Conservation (phyloP, 805 yeast species). For the Candida qinlingensis region DNA sequence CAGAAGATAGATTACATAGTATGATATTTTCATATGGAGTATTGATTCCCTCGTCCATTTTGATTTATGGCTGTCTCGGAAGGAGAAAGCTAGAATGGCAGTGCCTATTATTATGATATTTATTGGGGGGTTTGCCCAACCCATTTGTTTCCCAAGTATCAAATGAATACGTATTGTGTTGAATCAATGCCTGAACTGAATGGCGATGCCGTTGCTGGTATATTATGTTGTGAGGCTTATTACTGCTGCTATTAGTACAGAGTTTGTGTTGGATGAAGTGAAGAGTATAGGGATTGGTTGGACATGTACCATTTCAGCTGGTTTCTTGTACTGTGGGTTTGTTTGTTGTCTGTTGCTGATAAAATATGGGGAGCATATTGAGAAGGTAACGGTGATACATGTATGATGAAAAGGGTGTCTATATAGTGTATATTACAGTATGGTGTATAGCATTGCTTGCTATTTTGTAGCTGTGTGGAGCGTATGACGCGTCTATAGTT, state of each 20-base stretch:
- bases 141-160: conserved; percentile 44
- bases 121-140: conserved; percentile 44
- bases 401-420: no score
- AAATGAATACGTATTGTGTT: conserved; percentile 56
- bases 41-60: conserved; percentile 37
- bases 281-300: conserved; percentile 51
- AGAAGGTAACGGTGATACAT: not conserved
- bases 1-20: conserved; percentile 48
- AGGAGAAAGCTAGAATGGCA: conserved; percentile 48
- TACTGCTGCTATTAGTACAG: conserved; percentile 48
- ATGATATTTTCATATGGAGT: conserved; percentile 33
- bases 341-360: conserved; percentile 1
- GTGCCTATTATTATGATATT: conserved; percentile 48
- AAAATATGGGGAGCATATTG: conserved; percentile 4
- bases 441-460: no score
- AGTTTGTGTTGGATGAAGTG: conserved; percentile 41
- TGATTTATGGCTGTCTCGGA: conserved; percentile 51
- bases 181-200: conserved; percentile 50
- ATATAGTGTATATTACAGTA: no score
- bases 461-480: no score
- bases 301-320: conserved; percentile 46
- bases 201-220: conserved; percentile 53
- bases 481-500: no score
- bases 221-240: conserved; percentile 45
- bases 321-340: conserved; percentile 12